phyloP scores from a whole-genome alignment of 306 rosid species.

The Pyrus bretschneideri region DNA sequence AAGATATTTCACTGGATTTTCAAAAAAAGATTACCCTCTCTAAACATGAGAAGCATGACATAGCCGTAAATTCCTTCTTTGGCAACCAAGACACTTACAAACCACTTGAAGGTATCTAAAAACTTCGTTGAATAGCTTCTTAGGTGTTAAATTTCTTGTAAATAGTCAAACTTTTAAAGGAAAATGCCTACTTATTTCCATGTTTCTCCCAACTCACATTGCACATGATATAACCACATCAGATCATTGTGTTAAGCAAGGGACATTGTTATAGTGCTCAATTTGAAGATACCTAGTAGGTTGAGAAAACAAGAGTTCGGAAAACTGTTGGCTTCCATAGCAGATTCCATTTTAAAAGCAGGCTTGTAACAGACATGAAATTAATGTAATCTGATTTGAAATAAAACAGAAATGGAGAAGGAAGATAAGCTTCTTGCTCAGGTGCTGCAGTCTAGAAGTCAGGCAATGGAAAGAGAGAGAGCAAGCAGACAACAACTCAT shows the following conservation, averaged over 20 bases:
- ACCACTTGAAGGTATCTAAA: conserved; percentile 53
- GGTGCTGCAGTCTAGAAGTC: conserved; percentile 59
- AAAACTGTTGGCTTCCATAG: background rate
- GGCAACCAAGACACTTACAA: conserved; percentile 49
- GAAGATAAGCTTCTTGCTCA: conserved; percentile 84
- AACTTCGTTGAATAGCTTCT: background rate
- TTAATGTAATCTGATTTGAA: conserved; percentile 1
- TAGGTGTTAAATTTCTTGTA: no score
- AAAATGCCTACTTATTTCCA: background rate
- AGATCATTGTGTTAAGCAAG: background rate
- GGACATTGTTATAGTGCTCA: background rate
- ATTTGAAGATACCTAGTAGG: background rate
- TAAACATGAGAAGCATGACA: conserved; percentile 51
- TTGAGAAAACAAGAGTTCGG: background rate
- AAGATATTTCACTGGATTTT: conserved; percentile 64
- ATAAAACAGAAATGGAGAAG: conserved; percentile 65
- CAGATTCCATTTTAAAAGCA: background rate
- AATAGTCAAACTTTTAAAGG: background rate
- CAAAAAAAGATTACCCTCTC: conserved; percentile 80
- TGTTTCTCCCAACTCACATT: background rate
- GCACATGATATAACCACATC: background rate
- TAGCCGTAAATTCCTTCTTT: conserved; percentile 25
- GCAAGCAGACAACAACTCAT: conserved; percentile 57
- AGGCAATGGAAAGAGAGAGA: conserved; percentile 42
- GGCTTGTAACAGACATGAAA: background rate